Base-by-base conservation (phyloP, 768 basidiomycete genomes). In the Gautieria morchelliformis region DNA sequence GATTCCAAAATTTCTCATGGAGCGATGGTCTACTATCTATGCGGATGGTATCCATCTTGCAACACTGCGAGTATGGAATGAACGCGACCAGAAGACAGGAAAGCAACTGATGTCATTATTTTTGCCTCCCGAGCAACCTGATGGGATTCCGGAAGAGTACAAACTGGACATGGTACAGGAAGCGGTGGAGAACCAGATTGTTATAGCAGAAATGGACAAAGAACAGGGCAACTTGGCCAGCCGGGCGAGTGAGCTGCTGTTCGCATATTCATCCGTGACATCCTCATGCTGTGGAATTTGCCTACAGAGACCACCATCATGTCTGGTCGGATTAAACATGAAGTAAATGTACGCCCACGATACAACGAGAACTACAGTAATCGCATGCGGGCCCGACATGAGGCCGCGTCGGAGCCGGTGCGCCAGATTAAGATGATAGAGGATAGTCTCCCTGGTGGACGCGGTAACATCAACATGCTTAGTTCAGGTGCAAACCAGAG, bases 141-240 rank as follows among this genome's bases (percentile, higher is more conserved):
- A 59, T 20, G 53, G 56, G 24, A 11, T 62, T 1, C 55, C 64
- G 11, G 86, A 87, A 64, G 79, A 83, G 68, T 97, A 92, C 71
- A 89, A 92, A 63, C 76, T 97, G 35, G 85, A 90, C 44, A 90
- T 95, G 81, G 83, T 92, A 44, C 87, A 90, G 60, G 85, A 90
- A 60, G 70, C 80, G 33, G 86, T 90, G 9, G 87, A 89, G 63
- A 93, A 93, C 71, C 85, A 92, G 69, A 78, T 89, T 57, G 88
- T 92, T 30, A 80, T 93, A 37, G 89, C 89, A 0, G 89, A 92
- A 69, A 81, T 85, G 53, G 84, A 85, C 22, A 91, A 89, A 64
- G 86, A 75, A 52, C 81, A 68, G 33, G 49, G 78, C 58, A 69
- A 68, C 66, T 77, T 39, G 69, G 74, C 32, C 68, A 75, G 35